A percentile compares a stretch with the other conserved stretches of the same genome.
Conservation (phyloP, 257 asterid genomes). For the Gardenia jasminoides region DNA sequence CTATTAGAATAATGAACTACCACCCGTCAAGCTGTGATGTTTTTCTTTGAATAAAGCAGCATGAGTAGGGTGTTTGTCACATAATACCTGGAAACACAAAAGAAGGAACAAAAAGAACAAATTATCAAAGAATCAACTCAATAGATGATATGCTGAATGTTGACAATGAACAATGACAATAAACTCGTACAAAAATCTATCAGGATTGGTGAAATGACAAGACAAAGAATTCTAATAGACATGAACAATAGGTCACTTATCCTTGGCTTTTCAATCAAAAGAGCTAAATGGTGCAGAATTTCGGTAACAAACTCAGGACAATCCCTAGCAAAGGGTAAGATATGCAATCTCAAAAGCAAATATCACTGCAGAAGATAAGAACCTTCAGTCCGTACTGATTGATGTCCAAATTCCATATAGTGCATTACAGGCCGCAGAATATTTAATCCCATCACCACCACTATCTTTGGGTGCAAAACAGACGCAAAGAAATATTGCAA, state of each 20-base stretch:
- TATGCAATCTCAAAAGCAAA: neutral
- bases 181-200: neutral
- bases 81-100: conserved; percentile 28
- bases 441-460: too few species aligned
- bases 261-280: neutral
- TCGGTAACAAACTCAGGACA: neutral
- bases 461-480: neutral
- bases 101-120: neutral
- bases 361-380: neutral
- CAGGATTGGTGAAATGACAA: neutral
- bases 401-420: neutral
- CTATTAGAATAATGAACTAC: conserved; percentile 47
- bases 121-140: neutral
- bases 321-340: neutral
- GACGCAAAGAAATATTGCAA: neutral
- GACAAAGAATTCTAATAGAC: neutral
- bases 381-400: neutral
- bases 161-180: neutral
- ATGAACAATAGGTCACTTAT: neutral
- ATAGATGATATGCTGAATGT: neutral
- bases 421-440: too few species aligned
- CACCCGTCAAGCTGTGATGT: conserved; percentile 68
- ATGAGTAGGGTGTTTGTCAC: conserved; percentile 49
- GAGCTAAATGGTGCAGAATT: neutral
- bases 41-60: conserved; percentile 58